Conservation (phyloP, 208 protist species). For the Leishmania arabica region DNA sequence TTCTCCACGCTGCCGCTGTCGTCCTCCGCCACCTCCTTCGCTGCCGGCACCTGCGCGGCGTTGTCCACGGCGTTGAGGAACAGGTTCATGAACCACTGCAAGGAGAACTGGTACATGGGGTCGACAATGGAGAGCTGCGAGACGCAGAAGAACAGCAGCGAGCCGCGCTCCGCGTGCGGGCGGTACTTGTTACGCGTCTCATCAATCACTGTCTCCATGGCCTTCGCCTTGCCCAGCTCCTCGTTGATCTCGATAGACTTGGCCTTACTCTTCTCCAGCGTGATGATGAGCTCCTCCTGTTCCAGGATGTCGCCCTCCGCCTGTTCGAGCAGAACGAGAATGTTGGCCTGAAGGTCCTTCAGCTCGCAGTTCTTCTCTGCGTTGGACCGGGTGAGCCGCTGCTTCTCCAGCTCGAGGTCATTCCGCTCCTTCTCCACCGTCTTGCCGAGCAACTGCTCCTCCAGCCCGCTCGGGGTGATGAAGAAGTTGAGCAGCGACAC, state of each 20-base stretch:
- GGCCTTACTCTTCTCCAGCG: constrained; percentile 95
- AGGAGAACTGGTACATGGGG: constrained; percentile 98
- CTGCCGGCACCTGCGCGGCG: constrained; percentile 27
- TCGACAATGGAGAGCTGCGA: constrained; percentile 94
- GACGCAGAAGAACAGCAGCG: constrained; percentile 97
- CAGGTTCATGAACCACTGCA: constrained; percentile 98
- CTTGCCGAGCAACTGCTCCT: constrained; percentile 97
- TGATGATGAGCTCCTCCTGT: constrained; percentile 97
- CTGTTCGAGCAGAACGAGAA: constrained; percentile 95
- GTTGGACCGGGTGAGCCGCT: constrained; percentile 93
- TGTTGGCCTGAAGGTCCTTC: constrained; percentile 96
- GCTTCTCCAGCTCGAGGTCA: constrained; percentile 97
- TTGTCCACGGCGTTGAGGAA: constrained; percentile 93
- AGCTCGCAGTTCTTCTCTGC: constrained; percentile 96
- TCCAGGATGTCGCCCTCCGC: constrained; percentile 96
- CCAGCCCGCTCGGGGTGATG: constrained; percentile 95
- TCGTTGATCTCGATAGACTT: constrained; percentile 95
- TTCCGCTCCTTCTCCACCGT: constrained; percentile 97
- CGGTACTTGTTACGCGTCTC: constrained; percentile 95
- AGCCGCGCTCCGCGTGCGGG: constrained; percentile 94
- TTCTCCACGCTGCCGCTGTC: constrained; percentile 31
- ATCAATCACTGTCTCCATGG: constrained; percentile 96
- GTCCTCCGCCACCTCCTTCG: constrained; percentile 27
- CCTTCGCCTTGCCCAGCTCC: constrained; percentile 92
- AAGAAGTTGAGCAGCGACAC: constrained; percentile 99